Evolutionary conservation across 2,329 filamentous ascomycete genomes (phyloP), one percentile per base, ranked within the genome.

Genomic region (Colletotrichum sp.): DNA sequence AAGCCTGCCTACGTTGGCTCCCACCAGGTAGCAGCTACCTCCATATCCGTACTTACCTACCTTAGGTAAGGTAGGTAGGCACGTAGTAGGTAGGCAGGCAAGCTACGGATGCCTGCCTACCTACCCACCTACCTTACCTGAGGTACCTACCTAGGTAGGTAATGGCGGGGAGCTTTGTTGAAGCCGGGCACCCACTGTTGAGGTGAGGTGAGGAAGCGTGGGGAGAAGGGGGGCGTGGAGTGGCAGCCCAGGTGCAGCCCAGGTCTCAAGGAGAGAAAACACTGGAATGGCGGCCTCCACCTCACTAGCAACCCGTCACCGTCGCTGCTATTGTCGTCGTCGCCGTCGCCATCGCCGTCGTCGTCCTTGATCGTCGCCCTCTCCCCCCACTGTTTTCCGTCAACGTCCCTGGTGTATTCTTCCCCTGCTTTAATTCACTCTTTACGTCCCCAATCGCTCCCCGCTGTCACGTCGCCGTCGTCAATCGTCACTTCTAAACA

Each of bases 201-300:
- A 65, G 38, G 18, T 52, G 28, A 65, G 68, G 60, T 65, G 68
- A 16, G 43, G 21, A 28, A 52, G 38, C 15, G 34, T 13, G 28
- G 60, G 64, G 48, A 9, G 30, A 16, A 55, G 36, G 24, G 15
- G 26, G 58, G 10, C 32, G 61, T 63, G 71, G 58, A 76, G 43
- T 58, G 64, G 24, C 15, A 36, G 57, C 5, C 57, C 26, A 74
- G 72, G 72, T 71, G 24, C 15, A 61, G 57, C 26, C 28, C 57
- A 74, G 72, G 67, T 71, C 60, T 71, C 52, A 61, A 38, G 71
- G 32, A 58, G 58, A 76, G 63, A 52, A 66, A 52, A 52, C 66
- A 66, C 60, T 71, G 36, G 52, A 75, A 76, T 71, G 71, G 71
- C 74, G 66, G 57, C 74, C 71, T 71, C 74, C 65, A 69, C 74